A percentile compares a stretch with the other conserved stretches of the same genome.
These are phyloP conservation scores for Eucommia ulmoides DNA, from an alignment of 257 asterid species.

Conservation along the genomic window DNA sequence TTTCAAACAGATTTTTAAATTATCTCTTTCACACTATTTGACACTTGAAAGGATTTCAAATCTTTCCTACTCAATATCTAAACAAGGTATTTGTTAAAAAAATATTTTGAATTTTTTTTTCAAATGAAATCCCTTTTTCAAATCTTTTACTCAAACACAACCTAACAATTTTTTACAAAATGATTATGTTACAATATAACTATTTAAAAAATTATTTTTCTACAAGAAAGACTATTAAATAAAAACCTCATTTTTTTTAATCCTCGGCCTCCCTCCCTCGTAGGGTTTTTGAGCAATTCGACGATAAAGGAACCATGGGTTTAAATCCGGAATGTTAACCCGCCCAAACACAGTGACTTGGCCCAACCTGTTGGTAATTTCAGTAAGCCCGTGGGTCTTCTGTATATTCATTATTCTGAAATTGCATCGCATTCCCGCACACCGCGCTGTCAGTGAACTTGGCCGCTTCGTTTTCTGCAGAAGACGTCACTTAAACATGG, in stretches of 20 bases:
- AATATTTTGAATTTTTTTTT: no score
- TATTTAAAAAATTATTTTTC: neutral
- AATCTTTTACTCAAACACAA: no score
- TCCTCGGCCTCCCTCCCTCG: no score
- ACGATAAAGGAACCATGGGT: no score
- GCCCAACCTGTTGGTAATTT: no score
- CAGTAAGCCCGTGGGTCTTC: neutral
- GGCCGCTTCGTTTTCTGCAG: neutral
- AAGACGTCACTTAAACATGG: slow-evolving; percentile 20
- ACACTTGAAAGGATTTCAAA: neutral
- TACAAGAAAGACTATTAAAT: neutral
- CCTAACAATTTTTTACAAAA: neutral
- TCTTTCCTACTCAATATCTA: neutral
- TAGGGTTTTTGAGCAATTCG: no score
- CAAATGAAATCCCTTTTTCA: no score
- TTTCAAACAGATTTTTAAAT: no score
- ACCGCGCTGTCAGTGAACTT: neutral
- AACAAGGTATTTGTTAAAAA: neutral
- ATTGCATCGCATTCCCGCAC: neutral
- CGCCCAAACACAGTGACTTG: no score
- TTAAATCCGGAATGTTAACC: no score
- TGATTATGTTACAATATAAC: neutral
- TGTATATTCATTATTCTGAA: neutral
- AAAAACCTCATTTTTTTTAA: no score
- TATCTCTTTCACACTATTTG: no score